Evolutionary conservation across 176 grass and related monocot genomes (phyloP).

Genomic region (Bonia amplexicaulis): DNA sequence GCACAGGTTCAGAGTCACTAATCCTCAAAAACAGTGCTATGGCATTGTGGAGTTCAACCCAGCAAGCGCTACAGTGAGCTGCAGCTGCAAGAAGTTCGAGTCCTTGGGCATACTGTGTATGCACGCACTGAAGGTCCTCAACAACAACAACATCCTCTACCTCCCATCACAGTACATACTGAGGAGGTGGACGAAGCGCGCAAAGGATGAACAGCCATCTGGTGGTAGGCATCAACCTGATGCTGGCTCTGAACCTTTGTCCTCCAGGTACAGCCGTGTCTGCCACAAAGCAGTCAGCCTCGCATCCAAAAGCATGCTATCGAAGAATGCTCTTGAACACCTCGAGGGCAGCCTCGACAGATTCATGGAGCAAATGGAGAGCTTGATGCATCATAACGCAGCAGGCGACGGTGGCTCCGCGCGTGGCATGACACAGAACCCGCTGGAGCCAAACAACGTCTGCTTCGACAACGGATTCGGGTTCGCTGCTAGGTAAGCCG

Average conservation of each 20-base stretch:
- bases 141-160: constrained; percentile 55
- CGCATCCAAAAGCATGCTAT: no score
- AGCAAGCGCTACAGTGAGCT: constrained; percentile 22
- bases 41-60: constrained; percentile 33
- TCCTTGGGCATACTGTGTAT: constrained; percentile 45
- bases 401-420: constrained; percentile 9
- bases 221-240: no score
- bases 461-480: constrained; percentile 35
- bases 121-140: constrained; percentile 54
- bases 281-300: no score
- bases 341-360: no score
- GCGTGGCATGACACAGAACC: background rate
- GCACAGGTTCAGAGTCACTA: no score
- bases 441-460: constrained; percentile 28
- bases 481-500: constrained; percentile 24
- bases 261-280: no score
- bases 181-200: no score
- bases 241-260: no score
- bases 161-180: background rate
- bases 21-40: background rate
- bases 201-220: no score
- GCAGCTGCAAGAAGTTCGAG: constrained; percentile 56
- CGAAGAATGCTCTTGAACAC: no score
- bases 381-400: background rate
- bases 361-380: no score